Evolutionary conservation across 495 filamentous ascomycete species (phyloP), one percentile per base, ranked within the genome.

Genomic region (Tuber microsphaerosporum): DNA sequence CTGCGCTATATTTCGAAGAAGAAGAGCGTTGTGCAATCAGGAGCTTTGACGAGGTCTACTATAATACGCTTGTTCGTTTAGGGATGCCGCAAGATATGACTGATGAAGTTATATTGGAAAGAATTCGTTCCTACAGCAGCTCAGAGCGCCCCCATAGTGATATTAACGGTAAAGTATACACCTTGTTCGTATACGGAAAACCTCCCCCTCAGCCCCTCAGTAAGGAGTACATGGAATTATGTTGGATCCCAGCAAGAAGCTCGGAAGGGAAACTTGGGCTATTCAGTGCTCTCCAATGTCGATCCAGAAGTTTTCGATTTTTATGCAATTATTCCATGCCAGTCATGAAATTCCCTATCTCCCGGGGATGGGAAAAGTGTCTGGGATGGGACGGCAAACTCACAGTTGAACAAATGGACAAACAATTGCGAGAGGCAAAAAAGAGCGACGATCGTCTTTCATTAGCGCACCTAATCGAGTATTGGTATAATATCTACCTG

Each of bases 301-400:
- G 80, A 37, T 75, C 78, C 26, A 31, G 12, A 44, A 72, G 1
- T 17, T 46, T 43, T 17, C 34, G 44, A 56, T 1, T 2, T 1
- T 41, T 79, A 16, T 61, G 73, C 4, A 79, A 75, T 43, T 82
- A 82, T 72, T 73, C 74, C 39, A 76, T 82, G 79, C 79, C 80
- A 26, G 22, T 82, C 37, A 74, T 61, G 39, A 43, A 76, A 45
- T 71, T 71, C n/a, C 7, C 10, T 7, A 44, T 79, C 43, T 6
- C 26, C 12, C 12, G 16, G 12, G 20, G 9, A 16, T 82, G 79
- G 80, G 70, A 41, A 19, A 41, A 34, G 26, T 73, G 45, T 45
- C 71, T 79, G 37, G 77, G 77, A 45, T 79, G 77, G 77, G 34
- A 79, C 10, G 42, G 68, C 10, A 70, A 41, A 16, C 70, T 79